Percentiles rank a stretch among this genome's conserved stretches.
phyloP scores from a whole-genome alignment of 176 grass and related monocot species.

The Dendrocalamus sinicus region DNA sequence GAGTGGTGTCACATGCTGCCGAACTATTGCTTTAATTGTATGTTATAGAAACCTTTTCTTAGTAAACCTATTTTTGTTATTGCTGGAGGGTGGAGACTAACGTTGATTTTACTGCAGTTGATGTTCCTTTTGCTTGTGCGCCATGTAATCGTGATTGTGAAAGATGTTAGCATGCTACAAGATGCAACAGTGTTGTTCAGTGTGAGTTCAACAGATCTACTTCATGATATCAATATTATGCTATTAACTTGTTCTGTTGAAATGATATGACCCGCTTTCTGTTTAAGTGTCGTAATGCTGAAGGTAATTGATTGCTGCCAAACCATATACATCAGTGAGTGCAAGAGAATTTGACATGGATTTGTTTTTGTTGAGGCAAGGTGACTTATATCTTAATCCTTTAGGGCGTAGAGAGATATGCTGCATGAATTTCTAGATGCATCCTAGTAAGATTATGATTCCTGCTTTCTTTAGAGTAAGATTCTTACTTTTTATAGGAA shows the following conservation, averaged over 20 bases:
- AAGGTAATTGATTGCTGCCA: background rate
- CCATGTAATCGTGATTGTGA: constrained; percentile 73
- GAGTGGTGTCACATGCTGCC: constrained; percentile 67
- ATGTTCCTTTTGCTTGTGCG: constrained; percentile 88
- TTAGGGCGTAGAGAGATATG: too few relatives aligned
- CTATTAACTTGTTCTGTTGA: constrained; percentile 18
- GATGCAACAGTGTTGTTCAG: constrained; percentile 80
- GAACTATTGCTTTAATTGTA: constrained; percentile 82
- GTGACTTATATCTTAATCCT: too few relatives aligned
- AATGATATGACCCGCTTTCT: background rate
- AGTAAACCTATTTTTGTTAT: background rate
- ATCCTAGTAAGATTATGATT: too few relatives aligned
- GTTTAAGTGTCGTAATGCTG: background rate
- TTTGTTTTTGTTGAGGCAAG: background rate
- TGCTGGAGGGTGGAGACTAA: constrained; percentile 7
- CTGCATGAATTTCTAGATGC: too few relatives aligned
- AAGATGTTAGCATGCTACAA: constrained; percentile 81
- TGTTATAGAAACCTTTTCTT: background rate
- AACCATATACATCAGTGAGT: background rate
- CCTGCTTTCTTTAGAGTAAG: too few relatives aligned
- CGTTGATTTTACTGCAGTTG: constrained; percentile 53
- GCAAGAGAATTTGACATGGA: background rate
- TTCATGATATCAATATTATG: background rate
- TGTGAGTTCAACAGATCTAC: constrained; percentile 54
- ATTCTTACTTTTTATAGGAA: too few relatives aligned